Evolutionary conservation across 192 early-diverging fungal species (phyloP).

Genomic region (Rhizoclosmatium globosum): DNA sequence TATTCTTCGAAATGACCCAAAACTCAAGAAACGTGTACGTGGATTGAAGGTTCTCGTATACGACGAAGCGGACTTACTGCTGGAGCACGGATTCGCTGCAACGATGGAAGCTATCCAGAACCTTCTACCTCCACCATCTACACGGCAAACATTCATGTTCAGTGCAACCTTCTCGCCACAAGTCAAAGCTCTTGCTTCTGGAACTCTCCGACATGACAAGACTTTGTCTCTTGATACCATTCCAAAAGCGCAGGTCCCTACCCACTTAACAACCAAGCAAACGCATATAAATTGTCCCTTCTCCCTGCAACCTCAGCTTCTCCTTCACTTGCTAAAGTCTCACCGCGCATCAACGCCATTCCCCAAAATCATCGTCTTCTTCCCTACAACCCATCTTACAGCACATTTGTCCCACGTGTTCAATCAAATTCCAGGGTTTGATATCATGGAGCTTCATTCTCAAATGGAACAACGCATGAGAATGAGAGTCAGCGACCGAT

Average conservation of each 20-base stretch:
- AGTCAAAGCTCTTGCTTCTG: conserved; percentile 62
- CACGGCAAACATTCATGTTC: conserved; percentile 86
- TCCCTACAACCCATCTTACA: conserved; percentile 74
- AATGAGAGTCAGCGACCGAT: conserved; percentile 69
- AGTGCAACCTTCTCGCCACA: conserved; percentile 80
- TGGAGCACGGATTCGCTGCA: conserved; percentile 85
- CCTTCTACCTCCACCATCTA: conserved; percentile 55
- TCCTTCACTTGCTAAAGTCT: conserved; percentile 51
- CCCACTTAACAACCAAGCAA: conserved; percentile 70
- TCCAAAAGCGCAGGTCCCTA: conserved; percentile 67
- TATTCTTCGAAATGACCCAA: conserved; percentile 71
- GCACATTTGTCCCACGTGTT: conserved; percentile 36
- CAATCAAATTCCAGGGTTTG: conserved; percentile 33
- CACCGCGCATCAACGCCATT: conserved; percentile 54
- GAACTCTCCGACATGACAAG: conserved; percentile 73
- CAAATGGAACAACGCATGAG: conserved; percentile 73
- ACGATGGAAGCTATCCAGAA: conserved; percentile 71
- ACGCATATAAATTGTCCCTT: conserved; percentile 25
- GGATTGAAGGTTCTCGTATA: conserved; percentile 30
- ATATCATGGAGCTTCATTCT: conserved; percentile 70
- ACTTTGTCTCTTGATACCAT: conserved; percentile 77
- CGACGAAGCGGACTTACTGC: conserved; percentile 49
- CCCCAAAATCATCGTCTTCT: conserved; percentile 83
- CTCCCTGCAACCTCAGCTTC: conserved; percentile 49
- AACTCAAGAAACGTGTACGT: conserved; percentile 10